A percentile compares a stretch with the other conserved stretches of the same genome.
Evolutionary conservation across 768 basidiomycete species (phyloP).

Genomic region (Auriscalpium orientale): DNA sequence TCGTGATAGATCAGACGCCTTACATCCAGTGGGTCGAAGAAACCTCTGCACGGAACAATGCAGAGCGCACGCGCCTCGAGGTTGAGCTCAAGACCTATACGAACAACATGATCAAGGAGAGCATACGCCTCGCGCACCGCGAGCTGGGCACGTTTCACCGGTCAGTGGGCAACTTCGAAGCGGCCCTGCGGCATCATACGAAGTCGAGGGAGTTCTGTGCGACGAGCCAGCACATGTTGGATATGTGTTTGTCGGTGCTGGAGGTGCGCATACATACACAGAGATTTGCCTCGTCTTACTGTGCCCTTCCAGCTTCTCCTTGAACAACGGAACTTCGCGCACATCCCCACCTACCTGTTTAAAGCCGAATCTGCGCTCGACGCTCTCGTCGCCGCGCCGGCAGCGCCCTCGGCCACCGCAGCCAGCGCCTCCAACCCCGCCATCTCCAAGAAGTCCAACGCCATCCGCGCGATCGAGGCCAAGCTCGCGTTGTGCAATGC

Average conservation of each 20-base stretch:
- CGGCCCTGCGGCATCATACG: slow-evolving; percentile 76
- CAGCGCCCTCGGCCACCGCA: slow-evolving; percentile 12
- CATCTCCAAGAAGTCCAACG: slow-evolving; percentile 36
- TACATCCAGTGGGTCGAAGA: slow-evolving; percentile 58
- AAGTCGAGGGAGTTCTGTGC: slow-evolving; percentile 91
- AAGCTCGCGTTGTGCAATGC: slow-evolving; percentile 80
- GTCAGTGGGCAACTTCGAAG: slow-evolving; percentile 59
- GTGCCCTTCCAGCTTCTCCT: slow-evolving; percentile 54
- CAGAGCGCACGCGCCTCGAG: slow-evolving; percentile 80
- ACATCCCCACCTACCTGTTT: slow-evolving; percentile 87
- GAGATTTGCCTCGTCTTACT: slow-evolving; percentile 3
- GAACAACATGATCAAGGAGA: slow-evolving; percentile 98
- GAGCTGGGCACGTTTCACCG: slow-evolving; percentile 81
- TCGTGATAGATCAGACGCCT: slow-evolving; percentile 44
- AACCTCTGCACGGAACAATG: slow-evolving; percentile 51
- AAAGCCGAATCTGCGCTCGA: slow-evolving; percentile 93
- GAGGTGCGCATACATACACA: slow-evolving; percentile 43
- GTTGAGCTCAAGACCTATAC: slow-evolving; percentile 92
- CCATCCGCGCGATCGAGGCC: slow-evolving; percentile 54
- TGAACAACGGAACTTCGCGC: slow-evolving; percentile 80
- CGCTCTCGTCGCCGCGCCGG: slow-evolving; percentile 32
- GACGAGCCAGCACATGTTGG: slow-evolving; percentile 85
- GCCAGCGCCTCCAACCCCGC: slow-evolving; percentile 17
- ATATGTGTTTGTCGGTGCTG: slow-evolving; percentile 80
- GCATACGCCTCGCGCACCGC: slow-evolving; percentile 88